Evolutionary conservation across 441 rosid genomes (phyloP), one percentile per base, ranked within the genome.

Genomic region (Adansonia grandidieri): DNA sequence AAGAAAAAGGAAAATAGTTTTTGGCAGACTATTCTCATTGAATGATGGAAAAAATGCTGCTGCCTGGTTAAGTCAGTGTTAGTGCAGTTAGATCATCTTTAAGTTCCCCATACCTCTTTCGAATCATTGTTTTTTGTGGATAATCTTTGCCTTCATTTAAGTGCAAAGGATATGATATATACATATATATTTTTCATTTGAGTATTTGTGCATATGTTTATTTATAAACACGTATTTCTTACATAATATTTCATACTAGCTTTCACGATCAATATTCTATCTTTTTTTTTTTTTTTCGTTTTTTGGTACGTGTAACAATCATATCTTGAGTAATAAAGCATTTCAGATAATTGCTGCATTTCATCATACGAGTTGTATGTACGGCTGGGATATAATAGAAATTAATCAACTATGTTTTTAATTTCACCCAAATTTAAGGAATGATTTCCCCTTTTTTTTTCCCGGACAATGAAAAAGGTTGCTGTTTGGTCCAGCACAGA

Each of bases 1-100:
- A 40, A 17, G 24, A 40, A 56, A 72, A 42, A 42, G 51, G 51
- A 17, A 22, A 22, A 70, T 53, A 14, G 11, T 50, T 65, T 71
- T 28, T 14, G 61, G 24, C 58, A 37, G 44, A 51, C 6, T 2
- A 7, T 51, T 50, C 50, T 48, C 53, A 70, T 50, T 70, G 57
- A 50, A 24, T 50, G 60, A 50, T 24, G 45, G 45, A 42, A 66
- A 66, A 24, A 7, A 24, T 68, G 72, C 19, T 24, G 45, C 74
- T 7, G 13, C 60, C 44, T 70, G 60, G 60, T 70, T 70, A 70
- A 24, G 44, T 50, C 45, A n/a, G 74, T 70, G 60, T 14, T 22
- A 20, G 74, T 14, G 60, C 74, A 24, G 20, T 24, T 15, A 50
- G 60, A 24, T 50, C 40, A 47, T 24, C 45, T 24, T 70, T 24